Evolutionary conservation across 345 rosid species (phyloP).

Genomic region (Excoecaria cochinchinensis): DNA sequence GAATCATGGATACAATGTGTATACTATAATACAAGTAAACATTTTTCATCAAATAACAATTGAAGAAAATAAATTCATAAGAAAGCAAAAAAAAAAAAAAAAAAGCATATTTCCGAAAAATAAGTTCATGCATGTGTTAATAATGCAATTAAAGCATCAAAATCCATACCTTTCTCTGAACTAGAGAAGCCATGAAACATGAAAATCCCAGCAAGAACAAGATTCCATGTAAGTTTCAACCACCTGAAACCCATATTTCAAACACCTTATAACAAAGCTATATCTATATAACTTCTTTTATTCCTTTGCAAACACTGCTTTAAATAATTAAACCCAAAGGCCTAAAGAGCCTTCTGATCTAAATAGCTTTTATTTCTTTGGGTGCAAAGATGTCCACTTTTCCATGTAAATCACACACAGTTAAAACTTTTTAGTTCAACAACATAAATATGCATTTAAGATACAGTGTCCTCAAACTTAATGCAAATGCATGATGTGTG

Average conservation of each 20-base stretch:
- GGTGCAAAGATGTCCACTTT: conserved; percentile 32
- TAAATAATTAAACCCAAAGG: conserved; percentile 13
- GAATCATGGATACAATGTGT: too few relatives aligned
- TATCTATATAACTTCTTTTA: not conserved
- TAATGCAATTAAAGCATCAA: not conserved
- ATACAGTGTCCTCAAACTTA: conserved; percentile 1
- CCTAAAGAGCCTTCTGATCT: not conserved
- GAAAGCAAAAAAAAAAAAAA: not conserved
- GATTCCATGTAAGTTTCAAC: conserved; percentile 11
- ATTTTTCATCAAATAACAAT: too few relatives aligned
- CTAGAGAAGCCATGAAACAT: conserved; percentile 34
- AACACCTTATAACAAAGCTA: not conserved
- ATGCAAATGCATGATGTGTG: conserved; percentile 14
- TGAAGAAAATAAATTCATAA: too few relatives aligned
- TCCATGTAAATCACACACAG: not conserved
- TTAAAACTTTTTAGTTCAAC: conserved; percentile 17
- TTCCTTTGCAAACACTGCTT: not conserved
- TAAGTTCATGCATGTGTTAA: too few relatives aligned
- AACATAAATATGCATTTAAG: conserved; percentile 26
- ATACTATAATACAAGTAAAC: too few relatives aligned
- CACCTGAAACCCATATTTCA: conserved; percentile 15
- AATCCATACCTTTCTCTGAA: conserved; percentile 43
- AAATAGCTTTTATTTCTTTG: conserved; percentile 22
- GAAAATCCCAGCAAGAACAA: conserved; percentile 27
- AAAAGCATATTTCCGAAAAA: not conserved